Evolutionary conservation across 176 grass and related monocot species (phyloP), one percentile per base, ranked within the genome.

Genomic region (Triticum urartu): DNA sequence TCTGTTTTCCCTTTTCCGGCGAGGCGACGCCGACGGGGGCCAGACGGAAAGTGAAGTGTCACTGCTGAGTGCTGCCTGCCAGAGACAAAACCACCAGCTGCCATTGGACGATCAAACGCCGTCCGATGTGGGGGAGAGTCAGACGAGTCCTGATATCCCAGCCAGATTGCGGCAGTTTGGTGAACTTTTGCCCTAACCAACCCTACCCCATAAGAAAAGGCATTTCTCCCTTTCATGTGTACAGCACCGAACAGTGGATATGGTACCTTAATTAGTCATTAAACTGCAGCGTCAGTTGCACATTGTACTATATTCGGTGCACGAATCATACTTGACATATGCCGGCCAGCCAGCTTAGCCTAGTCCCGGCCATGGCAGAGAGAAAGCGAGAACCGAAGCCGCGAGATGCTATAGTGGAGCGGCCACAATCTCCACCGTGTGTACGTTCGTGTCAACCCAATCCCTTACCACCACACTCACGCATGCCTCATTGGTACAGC

Each of bases 371-470:
- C 43, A 72, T 72, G 28, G 28, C 77, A 75, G 25, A 13, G 8
- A 20, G 45, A 69, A 66, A 28, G 65, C 11, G 4, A 42, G 64
- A 90, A 83, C 89, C 80, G 66, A 54, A 79, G 73, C 84, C 88
- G 88, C 80, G 89, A 81, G 80, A 34, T 25, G 59, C 5, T 9
- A 2, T 32, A 50, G 83, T 67, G 72, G 83, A 66, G 80, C 36
- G 25, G 22, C 68, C 60, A 68, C 59, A 24, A 21, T 20, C 8
- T 33, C 39, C 72, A 47, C 24, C 2, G 71, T 28, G 71, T 28
- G 72, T 18, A 75, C 42, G 11, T 58, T 26, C 59, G 32, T 69
- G 45, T 62, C 78, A 64, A 40, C 21, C 54, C 18, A 1, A 59
- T 59, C 54, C 18, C 54, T 59, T 1, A 21, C 54, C 54, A 21